A percentile compares a stretch with the other conserved stretches of the same genome.
Conservation (phyloP, 208 protist genomes). For the Leptomonas seymouri region DNA sequence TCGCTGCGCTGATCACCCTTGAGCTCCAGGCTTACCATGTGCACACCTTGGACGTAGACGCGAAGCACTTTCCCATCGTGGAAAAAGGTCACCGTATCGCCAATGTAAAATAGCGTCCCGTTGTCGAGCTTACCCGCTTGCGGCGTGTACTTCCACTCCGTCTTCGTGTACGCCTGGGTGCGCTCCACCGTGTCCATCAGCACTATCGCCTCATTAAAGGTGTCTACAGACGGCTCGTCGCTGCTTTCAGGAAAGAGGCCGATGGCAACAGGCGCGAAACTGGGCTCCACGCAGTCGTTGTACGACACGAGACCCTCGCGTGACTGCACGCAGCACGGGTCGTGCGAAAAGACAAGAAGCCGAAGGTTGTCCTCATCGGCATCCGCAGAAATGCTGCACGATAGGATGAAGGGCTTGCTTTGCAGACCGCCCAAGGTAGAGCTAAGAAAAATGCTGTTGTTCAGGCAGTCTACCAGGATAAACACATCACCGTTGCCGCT, state of each 20-base stretch:
- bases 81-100: conserved; percentile 79
- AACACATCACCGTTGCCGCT: conserved; percentile 47
- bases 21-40: conserved; percentile 35
- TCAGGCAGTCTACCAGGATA: conserved; percentile 67
- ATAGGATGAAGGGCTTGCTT: conserved; percentile 65
- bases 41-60: conserved; percentile 47
- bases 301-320: conserved; percentile 59
- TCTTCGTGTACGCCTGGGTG: conserved; percentile 42
- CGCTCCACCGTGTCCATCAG: conserved; percentile 66
- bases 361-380: conserved; percentile 60
- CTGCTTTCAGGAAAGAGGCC: conserved; percentile 56
- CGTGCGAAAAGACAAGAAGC: conserved; percentile 71
- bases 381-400: conserved; percentile 45
- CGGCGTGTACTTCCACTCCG: conserved; percentile 51
- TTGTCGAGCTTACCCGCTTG: conserved; percentile 38
- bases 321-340: conserved; percentile 53
- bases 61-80: conserved; percentile 31
- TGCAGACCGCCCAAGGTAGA: conserved; percentile 65
- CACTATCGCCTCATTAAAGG: conserved; percentile 46
- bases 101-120: conserved; percentile 73
- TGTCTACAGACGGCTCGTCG: conserved; percentile 24
- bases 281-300: conserved; percentile 47
- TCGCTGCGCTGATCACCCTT: conserved; percentile 28
- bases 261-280: conserved; percentile 58
- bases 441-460: conserved; percentile 65